A percentile compares a stretch with the other conserved stretches of the same genome.
phyloP scores from a whole-genome alignment of 345 rosid genomes.

The Hirschfeldia incana region DNA sequence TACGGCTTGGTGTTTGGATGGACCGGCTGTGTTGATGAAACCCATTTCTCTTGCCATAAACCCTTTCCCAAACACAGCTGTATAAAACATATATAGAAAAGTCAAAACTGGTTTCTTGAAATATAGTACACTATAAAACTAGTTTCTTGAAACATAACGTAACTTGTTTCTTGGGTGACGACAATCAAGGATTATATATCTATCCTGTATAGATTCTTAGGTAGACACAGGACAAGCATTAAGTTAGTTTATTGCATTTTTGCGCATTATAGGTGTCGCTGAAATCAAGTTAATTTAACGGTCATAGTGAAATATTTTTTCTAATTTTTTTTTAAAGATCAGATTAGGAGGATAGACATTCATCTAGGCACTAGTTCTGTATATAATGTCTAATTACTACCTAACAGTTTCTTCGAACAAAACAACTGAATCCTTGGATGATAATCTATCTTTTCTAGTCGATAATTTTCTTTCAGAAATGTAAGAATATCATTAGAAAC shows the following conservation, averaged over 20 bases:
- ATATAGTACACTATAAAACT: neutral
- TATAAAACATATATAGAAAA: neutral
- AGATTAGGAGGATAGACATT: no score
- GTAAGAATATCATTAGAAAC: neutral
- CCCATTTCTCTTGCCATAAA: slow-evolving; percentile 70
- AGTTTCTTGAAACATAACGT: slow-evolving; percentile 17
- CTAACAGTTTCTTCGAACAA: neutral
- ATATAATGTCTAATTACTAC: neutral
- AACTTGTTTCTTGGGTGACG: neutral
- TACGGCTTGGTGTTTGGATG: slow-evolving; percentile 80
- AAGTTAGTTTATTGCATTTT: no score
- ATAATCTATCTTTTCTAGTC: neutral
- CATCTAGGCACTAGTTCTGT: neutral
- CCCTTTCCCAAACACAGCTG: slow-evolving; percentile 76
- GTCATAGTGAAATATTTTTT: no score
- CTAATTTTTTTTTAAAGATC: no score
- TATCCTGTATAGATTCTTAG: neutral
- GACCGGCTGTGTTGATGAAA: slow-evolving; percentile 72
- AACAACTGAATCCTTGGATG: neutral
- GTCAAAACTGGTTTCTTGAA: slow-evolving; percentile 9
- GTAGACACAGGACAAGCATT: neutral
- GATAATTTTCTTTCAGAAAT: neutral
- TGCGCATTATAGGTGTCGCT: no score
- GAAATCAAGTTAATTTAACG: no score
- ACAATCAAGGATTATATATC: neutral